A percentile compares a stretch with the other conserved stretches of the same genome.
Evolutionary conservation across 352 stramenopile genomes (phyloP).

Genomic region (Globisporangium solare): DNA sequence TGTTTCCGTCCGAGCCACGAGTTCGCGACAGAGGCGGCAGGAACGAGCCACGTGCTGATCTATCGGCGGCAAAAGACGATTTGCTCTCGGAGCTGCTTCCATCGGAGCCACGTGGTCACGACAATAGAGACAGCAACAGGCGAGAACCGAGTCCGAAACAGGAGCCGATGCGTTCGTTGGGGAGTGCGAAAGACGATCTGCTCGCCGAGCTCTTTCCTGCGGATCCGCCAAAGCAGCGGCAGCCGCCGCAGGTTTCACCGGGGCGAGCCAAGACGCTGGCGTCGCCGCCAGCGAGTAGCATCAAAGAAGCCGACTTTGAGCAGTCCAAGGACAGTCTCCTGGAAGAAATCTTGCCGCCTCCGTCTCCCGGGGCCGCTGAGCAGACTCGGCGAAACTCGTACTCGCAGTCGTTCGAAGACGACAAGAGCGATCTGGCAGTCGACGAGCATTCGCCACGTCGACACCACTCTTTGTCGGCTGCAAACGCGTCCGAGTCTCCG

Average conservation of each 20-base stretch:
- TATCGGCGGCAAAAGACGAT: conserved; percentile 28
- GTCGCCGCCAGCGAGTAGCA: conserved; percentile 31
- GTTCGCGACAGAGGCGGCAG: background rate
- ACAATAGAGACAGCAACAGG: background rate
- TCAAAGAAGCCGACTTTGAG: conserved; percentile 59
- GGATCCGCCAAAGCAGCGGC: conserved; percentile 3
- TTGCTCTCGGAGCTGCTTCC: conserved; percentile 34
- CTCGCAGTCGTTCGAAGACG: conserved; percentile 44
- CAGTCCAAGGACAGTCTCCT: conserved; percentile 66
- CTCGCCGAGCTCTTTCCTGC: conserved; percentile 10
- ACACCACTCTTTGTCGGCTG: background rate
- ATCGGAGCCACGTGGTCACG: conserved; percentile 4
- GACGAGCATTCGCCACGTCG: background rate
- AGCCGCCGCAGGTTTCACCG: conserved; percentile 21
- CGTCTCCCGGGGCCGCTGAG: conserved; percentile 7
- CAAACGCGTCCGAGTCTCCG: conserved; percentile 5
- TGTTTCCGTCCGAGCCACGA: conserved; percentile 22
- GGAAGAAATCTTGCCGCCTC: conserved; percentile 46
- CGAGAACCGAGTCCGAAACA: conserved; percentile 3
- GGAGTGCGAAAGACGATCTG: conserved; percentile 8
- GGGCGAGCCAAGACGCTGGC: conserved; percentile 39
- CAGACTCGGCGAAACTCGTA: conserved; percentile 34
- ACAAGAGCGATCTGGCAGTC: conserved; percentile 9
- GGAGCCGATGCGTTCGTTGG: background rate
- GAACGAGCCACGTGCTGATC: background rate